A percentile compares a stretch with the other conserved stretches of the same genome.
Conservation (phyloP, 1,284 basidiomycete species). For the Abortiporus biennis region DNA sequence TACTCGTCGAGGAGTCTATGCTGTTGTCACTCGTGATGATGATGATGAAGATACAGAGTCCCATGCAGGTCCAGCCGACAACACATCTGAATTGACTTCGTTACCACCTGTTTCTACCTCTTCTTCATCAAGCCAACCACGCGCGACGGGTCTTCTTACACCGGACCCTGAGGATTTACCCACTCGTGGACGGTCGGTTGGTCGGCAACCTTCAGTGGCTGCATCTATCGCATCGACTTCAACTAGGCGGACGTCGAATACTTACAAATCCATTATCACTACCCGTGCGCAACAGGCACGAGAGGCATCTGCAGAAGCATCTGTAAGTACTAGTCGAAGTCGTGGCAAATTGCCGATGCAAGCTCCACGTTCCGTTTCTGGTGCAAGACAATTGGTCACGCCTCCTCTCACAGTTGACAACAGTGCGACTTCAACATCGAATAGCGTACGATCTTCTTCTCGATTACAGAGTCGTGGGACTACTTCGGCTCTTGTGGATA, state of each 20-base stretch:
- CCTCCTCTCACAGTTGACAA: conserved; percentile 29
- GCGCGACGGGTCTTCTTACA: no score
- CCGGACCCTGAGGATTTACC: conserved; percentile 26
- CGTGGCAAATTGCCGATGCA: conserved; percentile 10
- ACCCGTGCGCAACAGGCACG: conserved; percentile 51
- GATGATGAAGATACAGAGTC: conserved; percentile 49
- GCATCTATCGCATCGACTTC: conserved; percentile 13
- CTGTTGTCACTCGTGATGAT: conserved; percentile 50
- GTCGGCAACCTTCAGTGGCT: not conserved
- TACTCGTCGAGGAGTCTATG: conserved; percentile 73
- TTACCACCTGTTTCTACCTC: conserved; percentile 37
- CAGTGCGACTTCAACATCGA: conserved; percentile 16
- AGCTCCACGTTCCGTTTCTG: conserved; percentile 17
- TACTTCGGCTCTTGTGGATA: conserved; percentile 5
- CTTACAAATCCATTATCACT: conserved; percentile 51
- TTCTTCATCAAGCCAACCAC: conserved; percentile 12
- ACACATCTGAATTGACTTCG: conserved; percentile 34
- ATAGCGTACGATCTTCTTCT: conserved; percentile 22
- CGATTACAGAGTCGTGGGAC: conserved; percentile 18
- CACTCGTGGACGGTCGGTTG: conserved; percentile 2
- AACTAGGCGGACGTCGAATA: conserved; percentile 15
- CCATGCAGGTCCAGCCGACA: no score
- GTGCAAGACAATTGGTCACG: conserved; percentile 25
- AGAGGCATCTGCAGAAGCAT: conserved; percentile 16
- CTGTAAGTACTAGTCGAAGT: conserved; percentile 17